Evolutionary conservation across 2,329 filamentous ascomycete genomes (phyloP).

Genomic region (Fusarium cicatricum): DNA sequence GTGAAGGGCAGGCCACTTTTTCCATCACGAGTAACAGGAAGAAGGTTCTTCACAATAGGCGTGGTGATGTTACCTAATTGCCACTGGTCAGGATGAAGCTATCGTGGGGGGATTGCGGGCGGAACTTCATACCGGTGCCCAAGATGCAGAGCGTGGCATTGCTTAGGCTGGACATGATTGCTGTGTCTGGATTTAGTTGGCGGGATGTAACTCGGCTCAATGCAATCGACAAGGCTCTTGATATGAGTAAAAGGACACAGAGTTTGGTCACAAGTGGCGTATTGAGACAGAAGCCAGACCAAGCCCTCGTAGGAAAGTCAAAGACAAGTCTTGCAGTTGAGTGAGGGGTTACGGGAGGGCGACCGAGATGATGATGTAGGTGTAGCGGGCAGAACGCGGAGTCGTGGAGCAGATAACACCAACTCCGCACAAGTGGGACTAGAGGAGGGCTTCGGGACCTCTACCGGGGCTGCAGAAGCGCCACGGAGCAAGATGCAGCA

Average conservation of each 20-base stretch:
- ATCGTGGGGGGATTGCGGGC: not conserved
- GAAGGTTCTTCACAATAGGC: slow-evolving; percentile 40
- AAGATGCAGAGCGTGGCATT: slow-evolving; percentile 39
- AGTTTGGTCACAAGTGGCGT: not conserved
- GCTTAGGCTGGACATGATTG: slow-evolving; percentile 25
- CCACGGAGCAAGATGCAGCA: not conserved
- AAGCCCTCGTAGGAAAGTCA: slow-evolving; percentile 22
- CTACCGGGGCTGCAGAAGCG: slow-evolving; percentile 7
- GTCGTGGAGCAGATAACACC: slow-evolving; percentile 11
- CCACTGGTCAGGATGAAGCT: not conserved
- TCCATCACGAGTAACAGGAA: slow-evolving; percentile 13
- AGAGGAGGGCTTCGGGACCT: slow-evolving; percentile 12
- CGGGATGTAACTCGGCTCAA: not conserved
- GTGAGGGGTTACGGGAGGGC: slow-evolving; percentile 22
- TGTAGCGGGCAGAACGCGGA: too few species aligned
- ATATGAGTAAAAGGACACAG: not conserved
- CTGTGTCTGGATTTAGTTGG: not conserved
- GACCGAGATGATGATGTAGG: slow-evolving; percentile 13
- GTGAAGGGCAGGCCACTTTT: slow-evolving; percentile 33
- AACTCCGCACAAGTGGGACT: slow-evolving; percentile 6
- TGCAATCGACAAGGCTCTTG: not conserved
- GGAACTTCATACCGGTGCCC: slow-evolving; percentile 28
- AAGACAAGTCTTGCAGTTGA: slow-evolving; percentile 28
- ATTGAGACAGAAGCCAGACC: slow-evolving; percentile 11
- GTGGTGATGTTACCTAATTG: slow-evolving; percentile 45